phyloP scores from a whole-genome alignment of 1,284 basidiomycete genomes.

The Ganoderma leucocontextum region DNA sequence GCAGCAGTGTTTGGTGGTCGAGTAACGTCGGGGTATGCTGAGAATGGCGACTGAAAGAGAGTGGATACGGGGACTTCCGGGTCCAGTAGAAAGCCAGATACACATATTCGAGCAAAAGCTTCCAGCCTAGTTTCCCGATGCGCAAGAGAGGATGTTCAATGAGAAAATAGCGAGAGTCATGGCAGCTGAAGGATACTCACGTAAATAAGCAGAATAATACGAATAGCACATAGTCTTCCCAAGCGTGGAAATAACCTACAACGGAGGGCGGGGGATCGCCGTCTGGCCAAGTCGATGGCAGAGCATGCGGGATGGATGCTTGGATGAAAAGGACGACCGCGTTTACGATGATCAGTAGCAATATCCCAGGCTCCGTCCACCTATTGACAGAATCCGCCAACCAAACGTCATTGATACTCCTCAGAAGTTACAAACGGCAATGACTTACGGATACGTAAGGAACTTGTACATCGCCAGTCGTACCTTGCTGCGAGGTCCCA shows the following conservation, averaged over 20 bases:
- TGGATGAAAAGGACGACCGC: slow-evolving; percentile 88
- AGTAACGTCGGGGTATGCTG: slow-evolving; percentile 42
- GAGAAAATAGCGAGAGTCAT: slow-evolving; percentile 10
- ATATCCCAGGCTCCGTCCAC: slow-evolving; percentile 88
- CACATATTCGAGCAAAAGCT: slow-evolving; percentile 88
- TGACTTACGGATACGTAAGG: slow-evolving; percentile 71
- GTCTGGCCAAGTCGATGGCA: slow-evolving; percentile 49
- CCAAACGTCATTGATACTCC: background rate
- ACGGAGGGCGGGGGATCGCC: slow-evolving; percentile 52
- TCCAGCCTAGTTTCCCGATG: slow-evolving; percentile 68
- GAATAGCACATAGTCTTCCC: slow-evolving; percentile 91
- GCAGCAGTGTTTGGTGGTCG: slow-evolving; percentile 41
- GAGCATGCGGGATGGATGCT: slow-evolving; percentile 63
- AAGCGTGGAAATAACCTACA: slow-evolving; percentile 83
- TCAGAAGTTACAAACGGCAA: background rate
- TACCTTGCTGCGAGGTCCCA: slow-evolving; percentile 74
- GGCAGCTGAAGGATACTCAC: slow-evolving; percentile 53
- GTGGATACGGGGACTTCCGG: slow-evolving; percentile 75
- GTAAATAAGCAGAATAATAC: slow-evolving; percentile 88
- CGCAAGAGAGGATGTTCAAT: background rate
- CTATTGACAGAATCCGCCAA: slow-evolving; percentile 47
- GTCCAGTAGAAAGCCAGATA: slow-evolving; percentile 92
- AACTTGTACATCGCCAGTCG: slow-evolving; percentile 72
- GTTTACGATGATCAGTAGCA: slow-evolving; percentile 87
- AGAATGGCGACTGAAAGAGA: slow-evolving; percentile 58